Base-by-base conservation (phyloP, 1,284 basidiomycete genomes). In the Ustilago hordei region DNA sequence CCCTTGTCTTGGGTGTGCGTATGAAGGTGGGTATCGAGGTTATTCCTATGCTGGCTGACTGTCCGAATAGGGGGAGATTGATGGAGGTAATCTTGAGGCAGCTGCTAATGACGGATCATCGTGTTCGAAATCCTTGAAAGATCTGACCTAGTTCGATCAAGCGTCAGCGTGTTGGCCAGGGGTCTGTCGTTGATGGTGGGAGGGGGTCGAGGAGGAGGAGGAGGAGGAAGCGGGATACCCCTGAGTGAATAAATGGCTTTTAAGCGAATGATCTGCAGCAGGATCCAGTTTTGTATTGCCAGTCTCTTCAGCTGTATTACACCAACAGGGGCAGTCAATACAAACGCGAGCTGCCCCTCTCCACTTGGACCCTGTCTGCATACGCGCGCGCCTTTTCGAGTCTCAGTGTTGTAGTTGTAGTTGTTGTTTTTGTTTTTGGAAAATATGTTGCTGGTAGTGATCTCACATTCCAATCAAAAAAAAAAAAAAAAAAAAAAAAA, bases 221-320 rank as follows among this genome's bases (percentile, higher is more conserved):
- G 38, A 34, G 5, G 31, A 5, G 36, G 15, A 47, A 47, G 52
- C 55, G 23, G 11, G 31, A 58, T 41, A 45, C 63, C 64, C 68
- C 62, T 62, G 63, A 71, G 64, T 55, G 60, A 53, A 59, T 58
- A 28, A 50, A 17, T 31, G 23, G 48, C 28, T 28, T 50, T 19
- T 1, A 9, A 50, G 48, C 13, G 12, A 32, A 52, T 41, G 64
- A 67, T 66, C 64, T 66, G 60, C 64, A 70, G 58, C 65, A 61
- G 55, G 8, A 57, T 2, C 35, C 47, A 48, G n/a, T 36, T 45
- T 57, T 57, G 55, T 57, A 57, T 45, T 45, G n/a, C 28, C 36
- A 38, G 54, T 8, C 19, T 17, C 4, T 15, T 41, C 2, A 5
- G 55, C 55, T 38, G 32, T 39, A 50, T 28, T 39, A 2, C 13